These are phyloP conservation scores for Aureobasidium lini DNA, from an alignment of 2,329 filamentous ascomycete genomes.

Conservation along the genomic window DNA sequence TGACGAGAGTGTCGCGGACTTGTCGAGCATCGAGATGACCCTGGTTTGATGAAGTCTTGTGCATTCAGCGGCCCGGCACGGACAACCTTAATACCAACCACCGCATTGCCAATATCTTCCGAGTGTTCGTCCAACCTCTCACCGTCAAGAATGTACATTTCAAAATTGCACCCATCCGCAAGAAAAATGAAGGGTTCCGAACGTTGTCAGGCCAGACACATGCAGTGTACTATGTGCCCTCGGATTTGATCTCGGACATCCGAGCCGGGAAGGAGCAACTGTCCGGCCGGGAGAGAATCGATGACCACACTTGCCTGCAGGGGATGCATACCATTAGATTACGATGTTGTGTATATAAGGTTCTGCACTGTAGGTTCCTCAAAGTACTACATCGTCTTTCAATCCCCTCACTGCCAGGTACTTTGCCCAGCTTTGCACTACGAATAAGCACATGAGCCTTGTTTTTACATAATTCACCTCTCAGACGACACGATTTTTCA, in stretches of 20 bases:
- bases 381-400: background rate
- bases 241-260: background rate
- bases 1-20: too few relatives aligned
- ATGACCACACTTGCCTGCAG: conserved; percentile 7
- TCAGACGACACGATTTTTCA: background rate
- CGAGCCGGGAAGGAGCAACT: conserved; percentile 5
- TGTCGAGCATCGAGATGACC: too few relatives aligned
- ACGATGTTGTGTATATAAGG: background rate
- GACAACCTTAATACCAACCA: background rate
- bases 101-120: too few relatives aligned
- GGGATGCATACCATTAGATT: background rate
- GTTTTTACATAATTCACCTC: background rate
- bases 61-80: background rate
- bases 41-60: background rate
- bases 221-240: background rate
- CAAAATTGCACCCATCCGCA: too few relatives aligned
- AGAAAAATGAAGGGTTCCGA: background rate
- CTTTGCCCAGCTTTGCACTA: background rate
- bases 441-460: background rate
- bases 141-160: too few relatives aligned
- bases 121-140: too few relatives aligned
- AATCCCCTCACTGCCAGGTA: background rate
- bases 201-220: background rate
- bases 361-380: background rate
- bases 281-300: background rate